Conservation (phyloP, 78 protist genomes). For the Anaeramoeba flamelloides region DNA sequence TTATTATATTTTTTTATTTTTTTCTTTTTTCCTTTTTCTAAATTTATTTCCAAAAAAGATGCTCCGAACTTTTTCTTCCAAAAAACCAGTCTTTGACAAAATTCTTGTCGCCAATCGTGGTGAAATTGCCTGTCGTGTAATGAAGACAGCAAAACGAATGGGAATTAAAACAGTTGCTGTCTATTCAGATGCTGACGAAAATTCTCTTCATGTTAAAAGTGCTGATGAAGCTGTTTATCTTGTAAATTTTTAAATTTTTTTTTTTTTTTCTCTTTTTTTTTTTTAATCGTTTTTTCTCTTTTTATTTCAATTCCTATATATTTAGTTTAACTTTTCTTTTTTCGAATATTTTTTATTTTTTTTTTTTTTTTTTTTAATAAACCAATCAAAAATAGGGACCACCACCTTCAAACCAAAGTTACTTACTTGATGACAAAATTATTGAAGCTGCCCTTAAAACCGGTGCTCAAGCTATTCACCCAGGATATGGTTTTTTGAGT, state of each 20-base stretch:
- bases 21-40: too few species aligned
- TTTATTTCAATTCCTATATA: too few species aligned
- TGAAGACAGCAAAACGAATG: conserved; percentile 43
- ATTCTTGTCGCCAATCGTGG: conserved; percentile 67
- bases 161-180: conserved; percentile 69
- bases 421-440: conserved; percentile 64
- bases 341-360: too few species aligned
- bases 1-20: too few species aligned
- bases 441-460: conserved; percentile 50
- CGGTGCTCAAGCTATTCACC: conserved; percentile 83
- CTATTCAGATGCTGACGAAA: conserved; percentile 56
- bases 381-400: conserved; percentile 42
- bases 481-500: conserved; percentile 90
- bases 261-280: too few species aligned
- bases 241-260: too few species aligned
- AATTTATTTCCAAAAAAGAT: too few species aligned
- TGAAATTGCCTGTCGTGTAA: conserved; percentile 72
- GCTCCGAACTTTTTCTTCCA: too few species aligned
- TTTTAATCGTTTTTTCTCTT: too few species aligned
- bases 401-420: conserved; percentile 51
- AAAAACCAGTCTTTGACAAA: conserved; percentile 46
- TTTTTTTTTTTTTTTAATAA: conserved; percentile 2
- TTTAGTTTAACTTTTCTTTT: too few species aligned
- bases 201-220: conserved; percentile 46
- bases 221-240: too few species aligned